Base-by-base conservation (phyloP, 2,329 filamentous ascomycete genomes). In the Trichoderma sp. region DNA sequence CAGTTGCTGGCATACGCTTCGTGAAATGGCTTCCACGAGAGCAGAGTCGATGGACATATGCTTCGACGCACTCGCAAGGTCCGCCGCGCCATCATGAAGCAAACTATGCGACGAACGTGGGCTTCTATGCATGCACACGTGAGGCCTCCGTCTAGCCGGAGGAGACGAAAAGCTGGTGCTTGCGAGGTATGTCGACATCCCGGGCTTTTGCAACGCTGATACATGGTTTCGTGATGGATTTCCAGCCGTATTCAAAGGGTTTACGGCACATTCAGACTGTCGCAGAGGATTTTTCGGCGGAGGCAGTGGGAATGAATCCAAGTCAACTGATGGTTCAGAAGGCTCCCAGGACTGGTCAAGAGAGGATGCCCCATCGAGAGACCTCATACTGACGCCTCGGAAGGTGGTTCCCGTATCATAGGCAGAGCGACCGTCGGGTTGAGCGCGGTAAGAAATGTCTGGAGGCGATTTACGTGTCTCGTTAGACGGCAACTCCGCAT, bases 1-100 rank as follows among this genome's bases (percentile, higher is more conserved):
- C 54, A 80, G 71, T 64, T 85, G 83, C 66, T 85, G 82, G 6
- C 77, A 78, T 35, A 85, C 75, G 50, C 78, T 81, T 63, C 82
- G 79, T 22, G 80, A 79, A 50, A 84, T 80, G 5, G 82, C 80
- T 67, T 83, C 80, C 69, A 82, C 80, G 15, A 81, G 77, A 10
- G 76, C 75, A 17, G 79, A 76, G 65, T 84, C 81, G 25, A 77
- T 60, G 69, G 77, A 71, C 73, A 70, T 34, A 25, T 75, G 74
- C 48, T 77, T 79, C 17, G 76, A 72, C 8, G 70, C 72, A 17
- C 68, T 69, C 29, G 68, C 27, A 32, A 65, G 25, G 17, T 70
- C 70, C 15, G 32, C 39, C 3, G 70, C 63, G 42, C 69, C 69
- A 57, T 73, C 70, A 52, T 65, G 68, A 53, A 72, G 29, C 35